These are phyloP conservation scores for Haplosporangium sp. DNA, from an alignment of 371 early-diverging fungal species.

Conservation along the genomic window DNA sequence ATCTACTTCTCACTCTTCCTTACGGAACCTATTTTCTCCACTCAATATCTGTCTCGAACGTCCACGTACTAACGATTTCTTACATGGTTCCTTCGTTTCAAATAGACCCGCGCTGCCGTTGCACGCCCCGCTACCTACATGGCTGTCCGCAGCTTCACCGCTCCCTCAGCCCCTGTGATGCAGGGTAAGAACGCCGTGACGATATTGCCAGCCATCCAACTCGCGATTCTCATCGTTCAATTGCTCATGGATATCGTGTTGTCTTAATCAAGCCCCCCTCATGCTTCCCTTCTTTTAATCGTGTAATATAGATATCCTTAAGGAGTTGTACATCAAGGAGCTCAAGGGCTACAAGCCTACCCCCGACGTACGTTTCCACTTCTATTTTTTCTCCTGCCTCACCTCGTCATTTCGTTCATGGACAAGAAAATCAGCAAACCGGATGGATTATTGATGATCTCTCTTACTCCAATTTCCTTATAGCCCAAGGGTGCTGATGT, in stretches of 20 bases:
- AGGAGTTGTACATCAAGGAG: constrained; percentile 54
- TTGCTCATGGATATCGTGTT: background rate
- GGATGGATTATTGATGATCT: too few species aligned
- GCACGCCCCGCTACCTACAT: constrained; percentile 48
- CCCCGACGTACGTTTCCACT: constrained; percentile 31
- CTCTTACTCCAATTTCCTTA: too few species aligned
- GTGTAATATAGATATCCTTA: constrained; percentile 37
- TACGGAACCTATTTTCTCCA: too few species aligned
- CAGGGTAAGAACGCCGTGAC: constrained; percentile 26
- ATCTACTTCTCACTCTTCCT: background rate
- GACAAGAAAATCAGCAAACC: too few species aligned
- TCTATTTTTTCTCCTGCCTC: background rate
- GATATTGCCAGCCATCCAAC: too few species aligned
- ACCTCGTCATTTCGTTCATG: too few species aligned
- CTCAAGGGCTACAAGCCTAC: constrained; percentile 52
- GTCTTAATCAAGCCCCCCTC: background rate
- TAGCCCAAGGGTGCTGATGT: constrained; percentile 50
- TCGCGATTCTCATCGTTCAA: too few species aligned
- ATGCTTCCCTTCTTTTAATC: background rate
- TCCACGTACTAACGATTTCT: too few species aligned
- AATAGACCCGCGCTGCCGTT: constrained; percentile 38
- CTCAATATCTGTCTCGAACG: too few species aligned
- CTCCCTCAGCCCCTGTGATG: constrained; percentile 53
- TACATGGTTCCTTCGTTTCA: background rate
- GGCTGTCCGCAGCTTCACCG: constrained; percentile 56